Conservation (phyloP, 2,329 filamentous ascomycete genomes). For the Grosmannia huntii region DNA sequence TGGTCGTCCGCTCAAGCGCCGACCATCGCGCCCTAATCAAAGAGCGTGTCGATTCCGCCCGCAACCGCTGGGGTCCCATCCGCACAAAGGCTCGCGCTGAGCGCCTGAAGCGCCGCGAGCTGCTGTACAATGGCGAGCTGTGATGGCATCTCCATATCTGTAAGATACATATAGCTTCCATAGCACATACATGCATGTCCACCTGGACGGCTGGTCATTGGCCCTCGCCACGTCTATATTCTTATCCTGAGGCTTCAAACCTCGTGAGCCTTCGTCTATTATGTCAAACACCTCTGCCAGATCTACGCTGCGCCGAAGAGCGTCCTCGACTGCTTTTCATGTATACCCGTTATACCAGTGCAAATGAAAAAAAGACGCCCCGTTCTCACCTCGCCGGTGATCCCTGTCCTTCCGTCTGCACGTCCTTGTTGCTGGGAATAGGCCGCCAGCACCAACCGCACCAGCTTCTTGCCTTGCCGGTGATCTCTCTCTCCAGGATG, state of each 20-base stretch:
- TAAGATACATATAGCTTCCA: background rate
- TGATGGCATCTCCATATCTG: background rate
- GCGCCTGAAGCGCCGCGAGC: conserved; percentile 35
- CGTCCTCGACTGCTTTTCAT: too few species aligned
- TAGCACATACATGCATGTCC: background rate
- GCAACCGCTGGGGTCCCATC: conserved; percentile 44
- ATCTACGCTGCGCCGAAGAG: too few species aligned
- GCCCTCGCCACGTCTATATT: too few species aligned
- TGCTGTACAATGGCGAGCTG: conserved; percentile 36
- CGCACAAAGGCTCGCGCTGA: conserved; percentile 43
- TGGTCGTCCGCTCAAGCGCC: conserved; percentile 36
- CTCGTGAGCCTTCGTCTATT: too few species aligned
- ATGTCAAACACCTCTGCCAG: too few species aligned
- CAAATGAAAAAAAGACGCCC: background rate
- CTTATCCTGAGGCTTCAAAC: too few species aligned
- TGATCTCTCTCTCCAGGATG: conserved; percentile 58
- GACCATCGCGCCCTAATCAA: conserved; percentile 35
- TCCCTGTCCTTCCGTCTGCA: conserved; percentile 14
- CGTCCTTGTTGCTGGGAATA: conserved; percentile 45
- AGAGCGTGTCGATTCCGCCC: conserved; percentile 32
- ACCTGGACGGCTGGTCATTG: too few species aligned
- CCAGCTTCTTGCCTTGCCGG: conserved; percentile 62
- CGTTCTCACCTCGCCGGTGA: background rate
- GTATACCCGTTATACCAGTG: too few species aligned
- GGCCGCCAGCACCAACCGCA: conserved; percentile 84